Evolutionary conservation across 1,139 yeast species (phyloP), one percentile per base, ranked within the genome.

Genomic region (Blastobotrys apis): DNA sequence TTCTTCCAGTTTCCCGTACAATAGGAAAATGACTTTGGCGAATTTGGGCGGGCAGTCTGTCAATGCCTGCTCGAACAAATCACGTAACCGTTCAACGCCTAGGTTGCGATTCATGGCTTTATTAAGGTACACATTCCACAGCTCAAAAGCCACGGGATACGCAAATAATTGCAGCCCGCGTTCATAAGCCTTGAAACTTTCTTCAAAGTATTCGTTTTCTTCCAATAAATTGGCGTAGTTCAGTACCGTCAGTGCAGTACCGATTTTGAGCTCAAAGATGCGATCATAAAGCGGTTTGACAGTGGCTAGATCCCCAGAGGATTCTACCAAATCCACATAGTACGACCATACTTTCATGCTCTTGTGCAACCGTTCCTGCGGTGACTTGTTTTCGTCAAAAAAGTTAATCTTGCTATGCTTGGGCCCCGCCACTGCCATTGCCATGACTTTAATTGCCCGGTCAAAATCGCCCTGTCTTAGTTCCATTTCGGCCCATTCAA

Each of bases 261-360:
- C 84, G 31, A 85, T 72, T 56, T 80, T 83, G 41, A 82, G 59
- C 22, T 70, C 73, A 34, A 88, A 73, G 46, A 81, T 68, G 37
- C 73, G 68, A 35, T 83, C 81, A 59, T 86, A 87, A 1, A 80
- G 77, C 1, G 59, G 56, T 39, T 69, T 59, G 0, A 74, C 70
- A 27, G 65, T 66, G 2, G 61, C 67, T 6, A 72, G 47, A 30
- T 77, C 75, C 4, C 77, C 74, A 35, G 75, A 67, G 19, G 85
- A 75, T 61, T 85, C 94, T 17, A 83, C 71, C 22, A 86, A 62
- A 56, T 87, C 96, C 29, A 87, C 64, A 58, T 84, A 86, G 51
- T 78, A 78, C 5, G 77, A 66, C 96, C 96, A 88, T 3, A 87
- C 63, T 47, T 75, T 76, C 41, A 69, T 66, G 3, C 85, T 79